Evolutionary conservation across 1,139 yeast genomes (phyloP).

Genomic region (Pichia sp.): DNA sequence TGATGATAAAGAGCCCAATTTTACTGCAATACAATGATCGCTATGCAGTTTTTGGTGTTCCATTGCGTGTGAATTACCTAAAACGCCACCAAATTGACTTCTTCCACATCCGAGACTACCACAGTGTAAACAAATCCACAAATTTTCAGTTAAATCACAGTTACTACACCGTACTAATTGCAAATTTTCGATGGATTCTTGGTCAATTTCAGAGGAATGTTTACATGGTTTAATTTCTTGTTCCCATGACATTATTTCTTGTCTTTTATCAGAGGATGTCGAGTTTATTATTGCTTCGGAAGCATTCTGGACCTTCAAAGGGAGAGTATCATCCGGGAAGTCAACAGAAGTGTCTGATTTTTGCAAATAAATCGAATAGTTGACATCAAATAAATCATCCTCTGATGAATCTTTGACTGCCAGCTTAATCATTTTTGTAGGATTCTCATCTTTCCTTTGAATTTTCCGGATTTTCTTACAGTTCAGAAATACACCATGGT

Average conservation of each 20-base stretch:
- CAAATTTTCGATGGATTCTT: constrained; percentile 24
- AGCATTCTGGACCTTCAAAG: constrained; percentile 17
- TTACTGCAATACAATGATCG: constrained; percentile 76
- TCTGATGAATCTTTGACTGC: constrained; percentile 67
- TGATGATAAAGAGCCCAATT: constrained; percentile 78
- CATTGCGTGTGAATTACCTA: constrained; percentile 89
- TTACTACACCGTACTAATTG: constrained; percentile 45
- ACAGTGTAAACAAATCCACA: constrained; percentile 90
- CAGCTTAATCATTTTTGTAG: constrained; percentile 57
- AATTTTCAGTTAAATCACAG: constrained; percentile 67
- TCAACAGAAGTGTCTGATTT: constrained; percentile 22
- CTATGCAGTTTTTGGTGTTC: constrained; percentile 47
- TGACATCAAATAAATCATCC: constrained; percentile 55
- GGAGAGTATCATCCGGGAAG: constrained; percentile 16
- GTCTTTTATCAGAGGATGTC: constrained; percentile 55
- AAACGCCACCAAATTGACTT: constrained; percentile 84
- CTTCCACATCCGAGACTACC: constrained; percentile 92
- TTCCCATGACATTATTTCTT: constrained; percentile 88
- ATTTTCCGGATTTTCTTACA: constrained; percentile 42
- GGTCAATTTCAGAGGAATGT: constrained; percentile 54
- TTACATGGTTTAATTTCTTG: constrained; percentile 74
- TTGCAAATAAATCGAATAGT: constrained; percentile 37
- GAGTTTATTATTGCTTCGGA: constrained; percentile 50
- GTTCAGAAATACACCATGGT: constrained; percentile 51
- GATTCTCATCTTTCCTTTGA: constrained; percentile 29